Base-by-base conservation (phyloP, 208 protist species). In the Angomonas deanei region DNA sequence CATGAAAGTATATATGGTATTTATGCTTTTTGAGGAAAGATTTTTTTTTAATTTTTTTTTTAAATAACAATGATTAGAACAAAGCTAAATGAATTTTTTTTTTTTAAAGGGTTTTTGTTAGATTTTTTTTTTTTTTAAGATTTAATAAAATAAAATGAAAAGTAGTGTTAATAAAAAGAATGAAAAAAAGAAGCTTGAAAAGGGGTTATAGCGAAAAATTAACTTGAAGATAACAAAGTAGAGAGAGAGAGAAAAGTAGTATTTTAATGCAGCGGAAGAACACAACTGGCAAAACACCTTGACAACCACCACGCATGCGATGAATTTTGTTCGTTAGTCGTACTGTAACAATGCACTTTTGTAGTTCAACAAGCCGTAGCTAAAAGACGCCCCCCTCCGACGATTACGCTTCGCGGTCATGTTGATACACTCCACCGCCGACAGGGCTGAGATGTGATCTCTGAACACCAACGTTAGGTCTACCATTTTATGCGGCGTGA, bases 91-190 rank as follows among this genome's bases (percentile, higher is more conserved):
- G 15, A 8, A 42, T 15, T 42, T 42, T 42, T 42, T 42, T 42
- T 42, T 42, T 42, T 8, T 42, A n/a, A 15, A 42, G 36, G 36
- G 8, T 42, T 42, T 42, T 24, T 17, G 2, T 36, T 46, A n/a
- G 34, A 15, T 42, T 28, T 53, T 3, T 33, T 32, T 64, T 70
- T 61, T 65, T 68, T 61, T 64, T 58, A 0, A 42, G 39, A 46
- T 30, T 39, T 48, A 30, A 46, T 58, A 60, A 49, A 59, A 32
- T 19, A 50, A 64, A 53, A 47, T 47, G 30, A 53, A 24, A 58
- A 66, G 21, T 23, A 33, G 5, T 56, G 24, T 3, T 33, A 56
- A 30, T 28, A n/a, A 34, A 56, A 24, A 66, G 19, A 64, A 60
- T 50, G 19, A 64, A 36, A 64, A 59, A 42, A 15, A 54, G 21